A percentile compares a stretch with the other conserved stretches of the same genome.
Conservation (phyloP, 23 red algal genomes). For the Porphyridium purpureum region DNA sequence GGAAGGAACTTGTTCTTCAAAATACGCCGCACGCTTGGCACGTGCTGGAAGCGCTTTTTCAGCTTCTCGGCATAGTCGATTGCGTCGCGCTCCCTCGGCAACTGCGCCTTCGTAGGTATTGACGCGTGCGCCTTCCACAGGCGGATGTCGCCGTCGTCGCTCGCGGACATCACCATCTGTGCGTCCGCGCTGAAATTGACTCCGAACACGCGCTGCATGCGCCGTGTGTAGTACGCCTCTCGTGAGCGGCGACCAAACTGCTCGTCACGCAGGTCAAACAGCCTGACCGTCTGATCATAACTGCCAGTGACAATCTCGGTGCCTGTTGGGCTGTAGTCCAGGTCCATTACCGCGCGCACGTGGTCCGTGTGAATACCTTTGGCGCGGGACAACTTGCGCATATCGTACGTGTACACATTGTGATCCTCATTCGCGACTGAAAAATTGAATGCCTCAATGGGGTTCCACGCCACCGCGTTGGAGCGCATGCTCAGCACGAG, state of each 20-base stretch:
- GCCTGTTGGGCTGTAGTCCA: constrained; percentile 79
- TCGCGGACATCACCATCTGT: constrained; percentile 50
- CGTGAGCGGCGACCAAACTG: constrained; percentile 6
- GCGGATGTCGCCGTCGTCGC: constrained; percentile 92
- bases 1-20: constrained; percentile 59
- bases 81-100: constrained; percentile 40
- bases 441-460: constrained; percentile 71
- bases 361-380: constrained; percentile 51
- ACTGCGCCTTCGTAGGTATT: constrained; percentile 48
- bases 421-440: constrained; percentile 71
- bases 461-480: constrained; percentile 92
- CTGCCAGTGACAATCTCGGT: constrained; percentile 70
- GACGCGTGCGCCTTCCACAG: constrained; percentile 86
- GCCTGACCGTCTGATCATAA: constrained; percentile 80
- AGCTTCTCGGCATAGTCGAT: constrained; percentile 34
- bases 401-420: constrained; percentile 80
- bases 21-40: constrained; percentile 52
- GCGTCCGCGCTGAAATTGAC: constrained; percentile 60
- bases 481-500: constrained; percentile 52
- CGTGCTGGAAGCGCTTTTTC: constrained; percentile 25
- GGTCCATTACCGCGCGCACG: constrained; percentile 65
- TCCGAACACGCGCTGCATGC: constrained; percentile 89
- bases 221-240: constrained; percentile 78
- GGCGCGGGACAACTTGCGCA: constrained; percentile 44
- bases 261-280: constrained; percentile 22